A percentile compares a stretch with the other conserved stretches of the same genome.
Evolutionary conservation across 139 green algal genomes (phyloP).

Genomic region (Chlamydomonas incerta): DNA sequence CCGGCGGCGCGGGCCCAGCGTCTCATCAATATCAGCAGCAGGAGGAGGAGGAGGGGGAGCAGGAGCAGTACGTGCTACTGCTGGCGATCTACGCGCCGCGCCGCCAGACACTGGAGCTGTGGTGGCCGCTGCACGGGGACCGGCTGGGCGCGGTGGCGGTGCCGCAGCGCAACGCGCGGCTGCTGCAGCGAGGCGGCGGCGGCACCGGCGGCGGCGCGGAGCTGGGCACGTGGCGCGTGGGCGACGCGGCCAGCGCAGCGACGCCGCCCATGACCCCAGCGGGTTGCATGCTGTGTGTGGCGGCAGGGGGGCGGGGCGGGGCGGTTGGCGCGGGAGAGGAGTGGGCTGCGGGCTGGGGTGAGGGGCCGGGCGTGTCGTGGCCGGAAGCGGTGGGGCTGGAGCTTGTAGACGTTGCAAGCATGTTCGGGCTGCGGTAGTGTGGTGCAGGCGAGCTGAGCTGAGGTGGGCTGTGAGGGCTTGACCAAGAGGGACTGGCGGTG

Average conservation of each 20-base stretch:
- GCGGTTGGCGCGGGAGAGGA: background rate
- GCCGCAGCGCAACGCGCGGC: conserved; percentile 1
- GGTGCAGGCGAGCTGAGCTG: no score
- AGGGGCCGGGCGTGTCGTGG: no score
- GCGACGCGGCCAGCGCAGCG: conserved; percentile 3
- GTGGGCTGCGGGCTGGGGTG: background rate
- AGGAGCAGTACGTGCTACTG: conserved; percentile 30
- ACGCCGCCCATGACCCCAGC: background rate
- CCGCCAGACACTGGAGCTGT: conserved; percentile 53
- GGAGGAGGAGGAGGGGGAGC: background rate
- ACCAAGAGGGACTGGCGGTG: no score
- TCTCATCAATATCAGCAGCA: background rate
- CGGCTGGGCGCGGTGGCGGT: background rate
- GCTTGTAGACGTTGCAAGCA: background rate
- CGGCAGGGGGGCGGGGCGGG: no score
- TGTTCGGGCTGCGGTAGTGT: background rate
- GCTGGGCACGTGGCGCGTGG: conserved; percentile 34
- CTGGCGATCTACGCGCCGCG: conserved; percentile 69
- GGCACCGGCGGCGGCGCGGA: background rate
- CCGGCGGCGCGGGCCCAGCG: background rate
- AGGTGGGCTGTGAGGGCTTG: no score
- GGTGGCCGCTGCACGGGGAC: conserved; percentile 27
- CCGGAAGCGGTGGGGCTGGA: background rate
- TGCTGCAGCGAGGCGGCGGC: conserved; percentile 30
- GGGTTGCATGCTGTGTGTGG: conserved; percentile 23